These are phyloP conservation scores for Cercospora beticola DNA, from an alignment of 2,329 filamentous ascomycete genomes.

Conservation along the genomic window DNA sequence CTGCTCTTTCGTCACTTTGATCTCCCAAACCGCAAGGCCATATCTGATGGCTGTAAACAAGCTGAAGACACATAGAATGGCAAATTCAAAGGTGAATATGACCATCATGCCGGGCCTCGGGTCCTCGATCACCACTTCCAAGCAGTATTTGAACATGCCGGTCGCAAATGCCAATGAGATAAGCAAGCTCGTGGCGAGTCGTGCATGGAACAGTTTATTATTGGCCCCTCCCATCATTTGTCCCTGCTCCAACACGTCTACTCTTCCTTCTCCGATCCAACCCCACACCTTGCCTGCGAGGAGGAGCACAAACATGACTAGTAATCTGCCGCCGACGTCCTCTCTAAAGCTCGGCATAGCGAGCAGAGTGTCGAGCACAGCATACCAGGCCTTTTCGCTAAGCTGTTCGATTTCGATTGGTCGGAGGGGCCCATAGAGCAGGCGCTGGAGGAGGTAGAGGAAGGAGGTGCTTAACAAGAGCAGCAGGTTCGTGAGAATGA, in stretches of 20 bases:
- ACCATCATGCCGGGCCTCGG: conserved; percentile 99
- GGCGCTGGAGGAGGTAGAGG: conserved; percentile 81
- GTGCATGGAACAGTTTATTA: conserved; percentile 80
- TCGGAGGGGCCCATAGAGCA: conserved; percentile 87
- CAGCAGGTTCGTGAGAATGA: conserved; percentile 89
- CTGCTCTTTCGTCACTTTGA: conserved; percentile 71
- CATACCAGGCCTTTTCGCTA: conserved; percentile 97
- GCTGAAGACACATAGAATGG: conserved; percentile 77
- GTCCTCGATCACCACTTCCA: conserved; percentile 79
- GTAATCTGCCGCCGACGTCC: conserved; percentile 89
- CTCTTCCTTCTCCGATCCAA: conserved; percentile 93
- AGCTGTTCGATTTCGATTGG: conserved; percentile 95
- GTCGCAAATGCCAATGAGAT: conserved; percentile 78
- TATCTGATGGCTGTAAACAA: conserved; percentile 78
- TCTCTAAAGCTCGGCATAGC: conserved; percentile 98
- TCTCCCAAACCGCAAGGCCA: conserved; percentile 72
- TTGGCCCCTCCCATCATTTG: conserved; percentile 67
- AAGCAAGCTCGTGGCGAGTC: conserved; percentile 74
- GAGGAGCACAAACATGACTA: conserved; percentile 92
- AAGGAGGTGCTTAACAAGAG: conserved; percentile 77
- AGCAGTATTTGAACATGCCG: conserved; percentile 76
- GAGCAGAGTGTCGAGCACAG: conserved; percentile 91
- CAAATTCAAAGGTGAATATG: conserved; percentile 98
- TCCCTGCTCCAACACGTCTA: conserved; percentile 93
- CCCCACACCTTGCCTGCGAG: conserved; percentile 96